Conservation (phyloP, 192 early-diverging fungal genomes). For the Backusella psychrophila region DNA sequence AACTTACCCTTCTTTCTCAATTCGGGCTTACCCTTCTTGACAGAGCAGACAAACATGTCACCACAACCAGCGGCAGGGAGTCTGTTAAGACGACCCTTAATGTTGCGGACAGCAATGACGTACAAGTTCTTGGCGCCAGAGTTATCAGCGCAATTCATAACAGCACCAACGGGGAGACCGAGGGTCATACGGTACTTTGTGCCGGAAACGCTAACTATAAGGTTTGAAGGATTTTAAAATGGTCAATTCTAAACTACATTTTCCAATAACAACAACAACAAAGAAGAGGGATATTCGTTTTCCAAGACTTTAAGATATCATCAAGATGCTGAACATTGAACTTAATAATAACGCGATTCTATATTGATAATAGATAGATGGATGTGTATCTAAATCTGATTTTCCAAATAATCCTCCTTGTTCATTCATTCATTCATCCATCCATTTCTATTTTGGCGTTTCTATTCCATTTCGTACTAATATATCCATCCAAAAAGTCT, state of each 20-base stretch:
- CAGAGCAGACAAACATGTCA: conserved; percentile 99
- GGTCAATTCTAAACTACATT: not conserved
- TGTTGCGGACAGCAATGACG: conserved; percentile 96
- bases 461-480: not conserved
- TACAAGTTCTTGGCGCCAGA: conserved; percentile 99
- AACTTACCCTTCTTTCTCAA: conserved; percentile 96
- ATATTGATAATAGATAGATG: not conserved
- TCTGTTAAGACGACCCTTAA: conserved; percentile 95
- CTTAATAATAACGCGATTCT: not conserved
- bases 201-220: conserved; percentile 68
- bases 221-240: not conserved
- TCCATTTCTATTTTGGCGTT: not conserved
- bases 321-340: not conserved
- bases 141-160: conserved; percentile 99
- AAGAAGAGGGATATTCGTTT: not conserved
- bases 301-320: not conserved
- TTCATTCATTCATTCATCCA: not conserved
- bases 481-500: no score
- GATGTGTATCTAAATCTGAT: not conserved
- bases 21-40: conserved; percentile 99
- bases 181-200: conserved; percentile 99
- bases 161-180: conserved; percentile 89
- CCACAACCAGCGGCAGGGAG: conserved; percentile 97
- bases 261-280: not conserved
- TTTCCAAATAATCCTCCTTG: not conserved